phyloP scores from a whole-genome alignment of 768 basidiomycete species.

The Boletus vermiculosoides region DNA sequence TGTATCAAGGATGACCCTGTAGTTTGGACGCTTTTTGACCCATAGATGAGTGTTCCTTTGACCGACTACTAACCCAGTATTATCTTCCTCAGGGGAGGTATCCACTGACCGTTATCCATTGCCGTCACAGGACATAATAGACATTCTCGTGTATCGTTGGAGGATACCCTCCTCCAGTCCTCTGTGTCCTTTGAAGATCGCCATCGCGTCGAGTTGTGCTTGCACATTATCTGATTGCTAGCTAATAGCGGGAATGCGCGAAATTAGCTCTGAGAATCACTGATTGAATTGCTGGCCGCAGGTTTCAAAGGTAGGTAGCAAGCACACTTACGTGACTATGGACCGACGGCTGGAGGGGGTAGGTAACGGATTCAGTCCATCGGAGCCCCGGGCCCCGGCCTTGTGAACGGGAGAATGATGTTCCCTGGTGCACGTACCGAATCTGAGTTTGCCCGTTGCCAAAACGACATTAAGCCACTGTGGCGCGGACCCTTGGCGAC shows the following conservation, averaged over 20 bases:
- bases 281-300: neutral
- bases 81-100: neutral
- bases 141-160: neutral
- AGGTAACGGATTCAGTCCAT: neutral
- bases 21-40: neutral
- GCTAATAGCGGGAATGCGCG: neutral
- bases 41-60: neutral
- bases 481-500: neutral
- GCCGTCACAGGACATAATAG: neutral
- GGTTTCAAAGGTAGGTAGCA: neutral
- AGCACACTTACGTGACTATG: neutral
- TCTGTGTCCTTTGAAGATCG: neutral
- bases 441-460: neutral
- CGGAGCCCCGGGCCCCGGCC: neutral
- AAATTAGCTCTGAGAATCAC: neutral
- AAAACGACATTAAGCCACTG: neutral
- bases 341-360: neutral
- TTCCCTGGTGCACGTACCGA: neutral
- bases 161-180: neutral
- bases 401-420: neutral
- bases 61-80: neutral
- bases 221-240: neutral
- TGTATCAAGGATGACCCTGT: slow-evolving; percentile 8
- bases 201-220: neutral
- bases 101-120: neutral